phyloP scores from a whole-genome alignment of 768 basidiomycete genomes.

The Xerocomellus amylosporus region DNA sequence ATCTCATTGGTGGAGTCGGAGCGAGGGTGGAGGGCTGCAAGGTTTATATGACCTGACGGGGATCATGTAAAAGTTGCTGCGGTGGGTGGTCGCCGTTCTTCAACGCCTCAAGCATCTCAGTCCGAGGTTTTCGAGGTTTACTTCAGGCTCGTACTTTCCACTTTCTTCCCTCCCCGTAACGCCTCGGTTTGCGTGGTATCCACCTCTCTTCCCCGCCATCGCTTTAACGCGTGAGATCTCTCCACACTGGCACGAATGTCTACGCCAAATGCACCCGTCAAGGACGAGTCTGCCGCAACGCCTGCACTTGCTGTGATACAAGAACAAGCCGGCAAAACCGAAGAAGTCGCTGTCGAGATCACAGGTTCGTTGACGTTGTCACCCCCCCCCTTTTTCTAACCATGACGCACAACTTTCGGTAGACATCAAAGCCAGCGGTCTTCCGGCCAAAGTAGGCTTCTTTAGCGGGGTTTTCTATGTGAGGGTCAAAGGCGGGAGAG shows the following conservation, averaged over 20 bases:
- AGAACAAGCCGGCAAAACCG: conserved; percentile 2
- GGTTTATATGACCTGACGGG: conserved; percentile 20
- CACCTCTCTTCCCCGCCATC: not conserved
- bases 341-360: conserved; percentile 29
- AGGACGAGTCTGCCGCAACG: not conserved
- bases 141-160: not conserved
- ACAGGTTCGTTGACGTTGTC: conserved; percentile 15
- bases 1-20: conserved; percentile 21
- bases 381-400: no score
- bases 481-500: conserved; percentile 26
- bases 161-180: not conserved
- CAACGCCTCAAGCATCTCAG: not conserved
- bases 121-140: not conserved
- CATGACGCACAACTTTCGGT: not conserved
- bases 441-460: conserved; percentile 32
- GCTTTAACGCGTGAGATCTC: not conserved
- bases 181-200: not conserved
- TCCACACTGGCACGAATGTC: conserved; percentile 16
- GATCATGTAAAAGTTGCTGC: conserved; percentile 2
- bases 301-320: not conserved
- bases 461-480: conserved; percentile 31
- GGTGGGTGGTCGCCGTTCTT: conserved; percentile 1
- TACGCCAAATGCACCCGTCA: conserved; percentile 5
- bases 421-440: conserved; percentile 36
- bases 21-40: conserved; percentile 14